phyloP scores from a whole-genome alignment of 352 stramenopile species.

The Pythium aphanidermatum region DNA sequence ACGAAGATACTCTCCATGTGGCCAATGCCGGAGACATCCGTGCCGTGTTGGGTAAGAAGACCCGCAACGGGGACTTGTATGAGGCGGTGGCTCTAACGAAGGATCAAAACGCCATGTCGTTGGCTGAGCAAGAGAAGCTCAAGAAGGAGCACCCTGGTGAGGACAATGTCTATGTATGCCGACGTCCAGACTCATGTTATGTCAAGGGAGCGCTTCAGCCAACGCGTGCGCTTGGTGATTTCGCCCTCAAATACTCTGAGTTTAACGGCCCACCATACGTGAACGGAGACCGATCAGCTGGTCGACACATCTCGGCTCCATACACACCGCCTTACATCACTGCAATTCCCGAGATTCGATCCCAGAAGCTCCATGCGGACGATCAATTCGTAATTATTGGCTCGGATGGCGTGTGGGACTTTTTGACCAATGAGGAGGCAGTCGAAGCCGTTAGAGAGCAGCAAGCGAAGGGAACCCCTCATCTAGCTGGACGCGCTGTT shows the following conservation, averaged over 20 bases:
- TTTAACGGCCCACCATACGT: constrained; percentile 87
- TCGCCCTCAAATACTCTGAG: constrained; percentile 92
- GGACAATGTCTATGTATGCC: constrained; percentile 88
- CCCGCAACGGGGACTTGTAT: constrained; percentile 23
- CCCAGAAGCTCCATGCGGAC: constrained; percentile 39
- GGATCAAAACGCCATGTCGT: constrained; percentile 91
- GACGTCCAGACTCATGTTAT: constrained; percentile 89
- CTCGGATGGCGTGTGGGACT: constrained; percentile 98
- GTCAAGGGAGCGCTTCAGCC: constrained; percentile 90
- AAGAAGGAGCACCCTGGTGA: constrained; percentile 82
- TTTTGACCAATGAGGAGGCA: constrained; percentile 93
- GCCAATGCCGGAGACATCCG: constrained; percentile 86
- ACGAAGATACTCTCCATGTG: constrained; percentile 74
- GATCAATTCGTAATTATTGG: constrained; percentile 97
- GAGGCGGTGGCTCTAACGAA: constrained; percentile 76
- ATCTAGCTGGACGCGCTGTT: constrained; percentile 64
- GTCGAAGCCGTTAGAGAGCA: constrained; percentile 88
- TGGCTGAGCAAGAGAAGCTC: constrained; percentile 84
- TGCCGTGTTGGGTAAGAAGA: constrained; percentile 59
- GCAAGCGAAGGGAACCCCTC: constrained; percentile 47
- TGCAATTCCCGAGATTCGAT: constrained; percentile 76
- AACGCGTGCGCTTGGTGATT: constrained; percentile 89
- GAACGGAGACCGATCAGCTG: constrained; percentile 74
- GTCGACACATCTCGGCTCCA: constrained; percentile 81
- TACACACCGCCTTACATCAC: constrained; percentile 94